Percentiles rank a stretch among this genome's conserved stretches.
Evolutionary conservation across 2,329 filamentous ascomycete genomes (phyloP).

Genomic region (Colletotrichum truncatum): DNA sequence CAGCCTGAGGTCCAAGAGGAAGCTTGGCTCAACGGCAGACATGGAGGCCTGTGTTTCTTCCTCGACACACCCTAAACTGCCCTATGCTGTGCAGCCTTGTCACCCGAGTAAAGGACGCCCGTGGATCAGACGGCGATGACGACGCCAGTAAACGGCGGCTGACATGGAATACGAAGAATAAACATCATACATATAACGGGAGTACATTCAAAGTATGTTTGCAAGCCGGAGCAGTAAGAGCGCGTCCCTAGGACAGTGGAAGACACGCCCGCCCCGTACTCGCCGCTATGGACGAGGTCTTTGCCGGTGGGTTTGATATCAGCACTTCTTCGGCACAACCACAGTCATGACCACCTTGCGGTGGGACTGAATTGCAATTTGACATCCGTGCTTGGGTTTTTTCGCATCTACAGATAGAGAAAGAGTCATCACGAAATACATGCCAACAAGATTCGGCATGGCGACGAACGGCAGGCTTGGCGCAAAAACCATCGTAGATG

Average conservation of each 20-base stretch:
- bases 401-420: too few relatives aligned
- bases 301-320: conserved; percentile 66
- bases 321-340: conserved; percentile 99
- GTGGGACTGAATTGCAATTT: conserved; percentile 92
- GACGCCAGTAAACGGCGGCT: not conserved
- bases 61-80: too few relatives aligned
- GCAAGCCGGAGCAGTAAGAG: conserved; percentile 32
- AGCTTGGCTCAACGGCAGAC: not conserved
- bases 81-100: not conserved
- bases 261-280: conserved; percentile 33
- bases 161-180: not conserved
- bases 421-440: not conserved
- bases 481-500: conserved; percentile 26
- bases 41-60: not conserved
- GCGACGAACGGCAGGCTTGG: not conserved
- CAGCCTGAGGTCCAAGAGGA: too few relatives aligned
- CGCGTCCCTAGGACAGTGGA: conserved; percentile 21
- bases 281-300: conserved; percentile 32
- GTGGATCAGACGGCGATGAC: not conserved
- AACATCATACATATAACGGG: not conserved
- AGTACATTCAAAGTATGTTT: conserved; percentile 24
- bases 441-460: not conserved
- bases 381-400: conserved; percentile 88
- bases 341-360: conserved; percentile 73
- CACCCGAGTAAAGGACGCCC: not conserved